Conservation (phyloP, 257 asterid species). For the Solanum clarkiae region DNA sequence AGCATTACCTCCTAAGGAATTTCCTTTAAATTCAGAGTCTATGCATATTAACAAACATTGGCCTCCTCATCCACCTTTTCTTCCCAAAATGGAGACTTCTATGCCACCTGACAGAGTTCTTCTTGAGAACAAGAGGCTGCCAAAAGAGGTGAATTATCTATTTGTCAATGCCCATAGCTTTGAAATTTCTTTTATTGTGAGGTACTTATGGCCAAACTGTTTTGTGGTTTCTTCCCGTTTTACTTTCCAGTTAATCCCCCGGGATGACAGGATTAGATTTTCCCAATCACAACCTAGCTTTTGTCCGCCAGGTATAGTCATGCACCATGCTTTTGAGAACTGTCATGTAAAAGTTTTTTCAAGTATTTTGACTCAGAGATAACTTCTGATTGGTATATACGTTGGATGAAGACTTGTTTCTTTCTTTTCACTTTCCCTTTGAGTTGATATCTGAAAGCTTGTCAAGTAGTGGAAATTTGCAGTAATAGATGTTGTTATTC, state of each 20-base stretch:
- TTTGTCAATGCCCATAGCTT: not conserved
- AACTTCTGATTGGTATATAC: not conserved
- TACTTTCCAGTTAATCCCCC: constrained; percentile 42
- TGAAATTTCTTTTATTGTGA: not conserved
- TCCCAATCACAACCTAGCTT: constrained; percentile 46
- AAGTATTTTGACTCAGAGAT: not conserved
- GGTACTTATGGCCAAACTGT: not conserved
- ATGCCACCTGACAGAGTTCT: constrained; percentile 49
- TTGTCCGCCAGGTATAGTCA: constrained; percentile 45
- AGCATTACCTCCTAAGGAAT: constrained; percentile 46
- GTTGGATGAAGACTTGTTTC: not conserved
- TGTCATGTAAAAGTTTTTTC: not conserved
- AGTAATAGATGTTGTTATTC: not conserved
- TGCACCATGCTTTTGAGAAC: not conserved
- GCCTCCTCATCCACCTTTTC: constrained; percentile 52
- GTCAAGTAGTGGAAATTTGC: not conserved
- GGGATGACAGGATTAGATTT: constrained; percentile 59
- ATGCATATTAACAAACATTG: constrained; percentile 48
- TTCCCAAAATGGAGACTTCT: constrained; percentile 48
- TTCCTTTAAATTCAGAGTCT: constrained; percentile 39
- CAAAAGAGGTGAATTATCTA: constrained; percentile 51
- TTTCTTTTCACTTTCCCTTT: not conserved
- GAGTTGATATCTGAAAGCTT: not conserved
- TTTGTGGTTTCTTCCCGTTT: constrained; percentile 1
- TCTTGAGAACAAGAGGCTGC: constrained; percentile 54